These are phyloP conservation scores for Hypoxylon sp. DNA, from an alignment of 2,329 filamentous ascomycete genomes.

Conservation along the genomic window DNA sequence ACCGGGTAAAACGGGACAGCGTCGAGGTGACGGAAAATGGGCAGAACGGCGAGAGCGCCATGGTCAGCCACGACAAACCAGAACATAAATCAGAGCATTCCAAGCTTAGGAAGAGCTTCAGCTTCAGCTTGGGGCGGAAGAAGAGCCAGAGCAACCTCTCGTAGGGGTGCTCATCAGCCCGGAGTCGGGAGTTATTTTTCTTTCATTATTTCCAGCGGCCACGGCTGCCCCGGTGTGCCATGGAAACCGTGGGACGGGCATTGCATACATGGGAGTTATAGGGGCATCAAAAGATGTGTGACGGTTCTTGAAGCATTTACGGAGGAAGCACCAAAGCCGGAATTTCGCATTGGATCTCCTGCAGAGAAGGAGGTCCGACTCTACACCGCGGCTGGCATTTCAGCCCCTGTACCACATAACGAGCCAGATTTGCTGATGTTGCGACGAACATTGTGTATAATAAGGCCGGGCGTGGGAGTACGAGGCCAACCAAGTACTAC, in stretches of 20 bases:
- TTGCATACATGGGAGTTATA: conserved; percentile 34
- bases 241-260: conserved; percentile 8
- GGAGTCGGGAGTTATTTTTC: conserved; percentile 20
- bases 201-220: neutral
- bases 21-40: conserved; percentile 44
- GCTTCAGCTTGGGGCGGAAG: conserved; percentile 72
- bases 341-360: conserved; percentile 23
- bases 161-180: conserved; percentile 27
- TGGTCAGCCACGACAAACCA: conserved; percentile 38
- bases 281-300: conserved; percentile 24
- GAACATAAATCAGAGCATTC: conserved; percentile 59
- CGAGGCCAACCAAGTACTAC: neutral
- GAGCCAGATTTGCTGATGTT: conserved; percentile 12
- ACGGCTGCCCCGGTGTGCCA: conserved; percentile 11
- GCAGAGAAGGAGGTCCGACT: conserved; percentile 2
- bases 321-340: conserved; percentile 19
- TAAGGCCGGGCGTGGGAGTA: conserved; percentile 12
- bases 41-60: conserved; percentile 46
- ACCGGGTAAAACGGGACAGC: conserved; percentile 52
- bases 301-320: conserved; percentile 32
- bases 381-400: conserved; percentile 1
- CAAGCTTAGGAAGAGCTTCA: conserved; percentile 70
- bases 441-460: conserved; percentile 25
- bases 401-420: conserved; percentile 11
- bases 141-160: conserved; percentile 65